Conservation (phyloP, 352 stramenopile species). For the Phytophthora chlamydospora region DNA sequence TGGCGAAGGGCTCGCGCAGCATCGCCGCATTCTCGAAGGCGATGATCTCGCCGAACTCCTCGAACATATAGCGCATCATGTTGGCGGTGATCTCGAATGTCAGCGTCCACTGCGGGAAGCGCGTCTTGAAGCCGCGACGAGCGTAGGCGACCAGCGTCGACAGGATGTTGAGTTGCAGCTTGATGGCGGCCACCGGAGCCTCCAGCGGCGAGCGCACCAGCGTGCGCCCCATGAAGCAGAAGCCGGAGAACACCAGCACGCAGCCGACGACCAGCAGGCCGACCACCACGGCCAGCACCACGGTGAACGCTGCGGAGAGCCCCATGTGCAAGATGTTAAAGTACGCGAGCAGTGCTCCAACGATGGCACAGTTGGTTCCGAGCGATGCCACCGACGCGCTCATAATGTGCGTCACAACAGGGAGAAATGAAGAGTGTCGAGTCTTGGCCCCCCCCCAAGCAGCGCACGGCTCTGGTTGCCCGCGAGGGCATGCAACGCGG, state of each 20-base stretch:
- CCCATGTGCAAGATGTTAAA: conserved; percentile 26
- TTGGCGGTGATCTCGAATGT: conserved; percentile 32
- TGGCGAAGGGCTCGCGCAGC: conserved; percentile 25
- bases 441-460: not conserved
- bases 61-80: conserved; percentile 34
- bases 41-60: conserved; percentile 34
- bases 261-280: conserved; percentile 11
- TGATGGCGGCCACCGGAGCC: conserved; percentile 23
- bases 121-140: conserved; percentile 21
- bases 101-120: conserved; percentile 30
- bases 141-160: conserved; percentile 14
- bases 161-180: conserved; percentile 30
- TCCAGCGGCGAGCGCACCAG: conserved; percentile 24
- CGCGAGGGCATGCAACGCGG: conserved; percentile 14
- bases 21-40: conserved; percentile 29
- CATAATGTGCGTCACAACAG: conserved; percentile 9
- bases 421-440: conserved; percentile 19
- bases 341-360: conserved; percentile 25
- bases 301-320: conserved; percentile 11
- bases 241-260: conserved; percentile 20
- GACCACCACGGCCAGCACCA: conserved; percentile 2
- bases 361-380: conserved; percentile 21
- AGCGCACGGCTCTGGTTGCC: conserved; percentile 16
- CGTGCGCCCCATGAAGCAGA: conserved; percentile 28
- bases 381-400: conserved; percentile 23